A percentile compares a stretch with the other conserved stretches of the same genome.
Conservation (phyloP, 345 rosid species). For the Boechera divaricarpa region DNA sequence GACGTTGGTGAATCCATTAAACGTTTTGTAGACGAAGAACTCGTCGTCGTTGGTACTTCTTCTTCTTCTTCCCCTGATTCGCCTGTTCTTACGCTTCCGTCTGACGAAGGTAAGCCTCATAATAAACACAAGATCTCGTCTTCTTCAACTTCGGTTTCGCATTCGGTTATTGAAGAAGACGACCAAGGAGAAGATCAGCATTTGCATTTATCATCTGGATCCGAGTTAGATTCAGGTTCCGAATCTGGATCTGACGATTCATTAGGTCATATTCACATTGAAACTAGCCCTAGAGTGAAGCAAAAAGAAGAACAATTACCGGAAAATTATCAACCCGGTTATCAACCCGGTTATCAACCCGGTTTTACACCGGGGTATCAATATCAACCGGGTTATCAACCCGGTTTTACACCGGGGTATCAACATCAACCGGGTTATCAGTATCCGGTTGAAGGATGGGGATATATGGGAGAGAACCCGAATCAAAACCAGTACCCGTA, state of each 20-base stretch:
- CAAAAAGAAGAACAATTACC: slow-evolving; percentile 35
- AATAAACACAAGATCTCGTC: slow-evolving; percentile 47
- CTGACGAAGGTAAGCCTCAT: slow-evolving; percentile 62
- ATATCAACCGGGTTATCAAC: slow-evolving; percentile 39
- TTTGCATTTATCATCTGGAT: slow-evolving; percentile 68
- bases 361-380: slow-evolving; percentile 40
- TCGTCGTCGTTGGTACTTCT: slow-evolving; percentile 58
- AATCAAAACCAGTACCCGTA: slow-evolving; percentile 18
- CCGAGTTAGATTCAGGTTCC: slow-evolving; percentile 61
- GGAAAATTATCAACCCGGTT: slow-evolving; percentile 29
- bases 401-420: too few relatives aligned
- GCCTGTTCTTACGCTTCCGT: slow-evolving; percentile 83
- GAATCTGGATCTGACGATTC: slow-evolving; percentile 45
- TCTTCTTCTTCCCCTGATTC: slow-evolving; percentile 48
- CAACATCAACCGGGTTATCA: slow-evolving; percentile 43
- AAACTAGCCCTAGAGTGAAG: slow-evolving; percentile 46
- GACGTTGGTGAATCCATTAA: slow-evolving; percentile 83
- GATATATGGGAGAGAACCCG: slow-evolving; percentile 38
- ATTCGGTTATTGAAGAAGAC: slow-evolving; percentile 46
- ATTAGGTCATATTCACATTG: slow-evolving; percentile 63
- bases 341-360: too few relatives aligned
- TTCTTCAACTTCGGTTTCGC: slow-evolving; percentile 69
- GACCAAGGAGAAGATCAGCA: slow-evolving; percentile 60
- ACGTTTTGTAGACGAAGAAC: slow-evolving; percentile 81
- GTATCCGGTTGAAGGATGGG: slow-evolving; percentile 52